phyloP scores from a whole-genome alignment of 805 yeast genomes.

The Kluyveromyces nonfermentans region DNA sequence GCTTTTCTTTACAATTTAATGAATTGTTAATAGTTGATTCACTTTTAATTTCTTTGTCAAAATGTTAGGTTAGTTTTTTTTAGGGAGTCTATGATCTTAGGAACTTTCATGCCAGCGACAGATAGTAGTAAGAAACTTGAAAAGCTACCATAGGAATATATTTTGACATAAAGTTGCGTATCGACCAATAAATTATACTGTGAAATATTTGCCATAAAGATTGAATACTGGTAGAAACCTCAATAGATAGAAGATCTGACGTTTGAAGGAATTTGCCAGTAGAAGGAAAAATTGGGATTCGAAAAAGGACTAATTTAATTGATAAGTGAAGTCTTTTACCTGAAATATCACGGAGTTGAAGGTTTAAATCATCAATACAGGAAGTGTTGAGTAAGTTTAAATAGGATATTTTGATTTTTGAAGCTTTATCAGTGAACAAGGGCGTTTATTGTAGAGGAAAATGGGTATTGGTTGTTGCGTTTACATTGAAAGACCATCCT shows the following conservation, averaged over 20 bases:
- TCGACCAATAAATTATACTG: not conserved
- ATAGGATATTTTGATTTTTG: too few species aligned
- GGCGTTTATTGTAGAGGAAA: not conserved
- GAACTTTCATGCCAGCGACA: not conserved
- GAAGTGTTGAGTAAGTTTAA: too few species aligned
- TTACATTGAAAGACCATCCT: constrained; percentile 16
- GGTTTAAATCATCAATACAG: too few species aligned
- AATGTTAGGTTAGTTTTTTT: not conserved
- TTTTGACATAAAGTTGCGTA: not conserved
- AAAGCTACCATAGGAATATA: not conserved
- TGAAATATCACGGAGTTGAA: not conserved
- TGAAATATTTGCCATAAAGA: not conserved
- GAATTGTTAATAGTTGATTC: too few species aligned
- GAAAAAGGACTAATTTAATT: not conserved
- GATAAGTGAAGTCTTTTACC: not conserved
- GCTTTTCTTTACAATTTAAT: too few species aligned
- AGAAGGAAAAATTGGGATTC: not conserved
- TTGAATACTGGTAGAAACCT: not conserved
- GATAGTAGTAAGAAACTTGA: not conserved
- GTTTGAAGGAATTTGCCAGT: not conserved
- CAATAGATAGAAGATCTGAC: not conserved
- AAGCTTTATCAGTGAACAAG: too few species aligned
- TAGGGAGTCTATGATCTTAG: constrained; percentile 1
- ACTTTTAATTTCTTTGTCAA: not conserved
- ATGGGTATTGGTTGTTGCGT: constrained; percentile 25